These are phyloP conservation scores for Bertia moriformis DNA, from an alignment of 2,329 filamentous ascomycete genomes.

Conservation along the genomic window DNA sequence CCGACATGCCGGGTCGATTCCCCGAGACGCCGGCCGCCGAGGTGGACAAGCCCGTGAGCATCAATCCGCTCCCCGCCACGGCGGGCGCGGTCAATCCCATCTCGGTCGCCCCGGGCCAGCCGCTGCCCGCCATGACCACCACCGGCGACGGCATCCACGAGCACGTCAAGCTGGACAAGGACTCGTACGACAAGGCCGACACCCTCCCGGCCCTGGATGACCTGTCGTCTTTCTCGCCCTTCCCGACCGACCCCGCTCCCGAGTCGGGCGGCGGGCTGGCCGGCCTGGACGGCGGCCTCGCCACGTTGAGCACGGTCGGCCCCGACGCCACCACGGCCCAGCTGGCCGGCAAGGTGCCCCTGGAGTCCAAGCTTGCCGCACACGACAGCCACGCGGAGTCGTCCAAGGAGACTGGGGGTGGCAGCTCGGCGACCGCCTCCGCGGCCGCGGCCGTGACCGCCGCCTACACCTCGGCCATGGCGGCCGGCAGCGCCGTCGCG, in stretches of 20 bases:
- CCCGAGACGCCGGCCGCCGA: conserved; percentile 53
- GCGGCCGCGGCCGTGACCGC: conserved; percentile 24
- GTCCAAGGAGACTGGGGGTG: conserved; percentile 34
- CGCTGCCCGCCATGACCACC: conserved; percentile 58
- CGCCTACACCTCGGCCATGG: conserved; percentile 14
- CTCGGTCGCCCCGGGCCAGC: conserved; percentile 64
- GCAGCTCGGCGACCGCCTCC: conserved; percentile 23
- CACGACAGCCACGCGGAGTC: conserved; percentile 60
- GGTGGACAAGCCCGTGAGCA: conserved; percentile 31
- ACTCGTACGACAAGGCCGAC: conserved; percentile 73
- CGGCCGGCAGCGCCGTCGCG: conserved; percentile 20
- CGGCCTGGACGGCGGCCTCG: conserved; percentile 38
- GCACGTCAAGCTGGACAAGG: conserved; percentile 66
- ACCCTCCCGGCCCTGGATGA: conserved; percentile 33
- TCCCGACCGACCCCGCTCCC: conserved; percentile 64
- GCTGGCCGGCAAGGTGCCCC: conserved; percentile 25
- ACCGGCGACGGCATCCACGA: conserved; percentile 53
- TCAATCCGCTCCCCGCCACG: conserved; percentile 48
- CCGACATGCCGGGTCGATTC: conserved; percentile 50
- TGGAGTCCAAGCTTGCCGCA: conserved; percentile 41
- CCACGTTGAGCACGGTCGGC: conserved; percentile 32
- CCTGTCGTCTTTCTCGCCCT: conserved; percentile 40
- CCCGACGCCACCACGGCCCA: conserved; percentile 23
- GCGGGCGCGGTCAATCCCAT: conserved; percentile 64
- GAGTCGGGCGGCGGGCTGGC: conserved; percentile 73